Evolutionary conservation across 1,139 yeast genomes (phyloP), one percentile per base, ranked within the genome.

Genomic region (Candida freyschussii): DNA sequence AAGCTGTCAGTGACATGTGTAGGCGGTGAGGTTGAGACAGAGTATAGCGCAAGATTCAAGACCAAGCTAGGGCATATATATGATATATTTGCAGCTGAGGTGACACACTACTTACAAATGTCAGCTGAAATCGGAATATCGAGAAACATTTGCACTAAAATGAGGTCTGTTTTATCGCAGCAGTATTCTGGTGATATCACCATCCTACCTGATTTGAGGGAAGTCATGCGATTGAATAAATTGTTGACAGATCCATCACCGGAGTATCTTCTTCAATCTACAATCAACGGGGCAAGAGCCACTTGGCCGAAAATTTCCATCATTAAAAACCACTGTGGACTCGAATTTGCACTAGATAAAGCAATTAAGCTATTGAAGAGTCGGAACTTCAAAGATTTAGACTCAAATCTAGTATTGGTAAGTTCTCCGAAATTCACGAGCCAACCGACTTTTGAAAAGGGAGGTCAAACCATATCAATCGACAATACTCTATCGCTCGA

Each of bases 161-260:
- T 81, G 26, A 74, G 81, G 26, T 80, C 95, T 0, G 72, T 91
- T 6, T 57, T 91, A 13, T 74, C 89, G 0, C 98, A 91, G 53
- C 78, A 79, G 43, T 91, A 91, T 55, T 79, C 93, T 9, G 98
- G 98, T 1, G 95, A 91, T 56, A 82, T 91, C 26, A 91, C 97
- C 0, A 87, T 91, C 29, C 59, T 91, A 29, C 97, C 97, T 0
- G 84, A 82, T 33, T 67, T 81, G 37, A 63, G 69, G 25, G 59
- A 62, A 44, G 50, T 76, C 13, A 49, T 65, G 1, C 91, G 86
- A 43, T 63, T 85, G 36, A 59, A 67, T 21, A 77, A 75, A 39
- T 59, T 91, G 24, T 69, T 91, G 48, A 69, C 72, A 18, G 89
- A 91, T 51, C 98, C 98, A 2, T 71, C 89, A 0, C 77, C 82